Evolutionary conservation across 2,329 filamentous ascomycete species (phyloP).

Genomic region (Penicillium sp.): DNA sequence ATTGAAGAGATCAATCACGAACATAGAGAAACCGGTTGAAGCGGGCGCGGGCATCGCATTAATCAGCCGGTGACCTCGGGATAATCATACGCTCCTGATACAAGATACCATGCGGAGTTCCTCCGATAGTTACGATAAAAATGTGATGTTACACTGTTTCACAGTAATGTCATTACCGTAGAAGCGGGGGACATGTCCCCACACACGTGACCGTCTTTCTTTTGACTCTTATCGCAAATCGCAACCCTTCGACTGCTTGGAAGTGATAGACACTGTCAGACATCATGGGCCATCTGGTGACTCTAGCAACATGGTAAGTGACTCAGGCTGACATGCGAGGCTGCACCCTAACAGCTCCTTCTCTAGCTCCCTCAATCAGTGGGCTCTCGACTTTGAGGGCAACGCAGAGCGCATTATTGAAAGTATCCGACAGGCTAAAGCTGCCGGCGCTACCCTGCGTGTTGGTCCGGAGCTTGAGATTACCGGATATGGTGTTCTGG

Average conservation of each 20-base stretch:
- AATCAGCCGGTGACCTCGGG: constrained; percentile 18
- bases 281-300: constrained; percentile 42
- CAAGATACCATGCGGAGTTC: constrained; percentile 16
- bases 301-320: constrained; percentile 46
- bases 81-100: constrained; percentile 2
- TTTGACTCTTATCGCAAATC: constrained; percentile 9
- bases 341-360: constrained; percentile 1
- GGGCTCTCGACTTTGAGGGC: constrained; percentile 63
- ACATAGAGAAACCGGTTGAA: neutral
- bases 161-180: constrained; percentile 6
- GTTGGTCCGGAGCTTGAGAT: constrained; percentile 59
- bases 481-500: constrained; percentile 56
- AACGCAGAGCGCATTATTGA: constrained; percentile 65
- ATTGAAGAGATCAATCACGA: neutral
- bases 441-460: constrained; percentile 62
- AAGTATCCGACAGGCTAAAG: constrained; percentile 62
- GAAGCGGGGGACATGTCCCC: constrained; percentile 21
- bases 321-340: neutral
- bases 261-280: constrained; percentile 2
- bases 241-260: neutral
- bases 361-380: constrained; percentile 44
- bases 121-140: neutral
- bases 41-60: constrained; percentile 7
- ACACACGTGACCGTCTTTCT: constrained; percentile 21
- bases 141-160: neutral